Percentiles rank a stretch among this genome's conserved stretches.
These are phyloP conservation scores for Phaseolus lunatus DNA, from an alignment of 306 rosid species.

Conservation along the genomic window DNA sequence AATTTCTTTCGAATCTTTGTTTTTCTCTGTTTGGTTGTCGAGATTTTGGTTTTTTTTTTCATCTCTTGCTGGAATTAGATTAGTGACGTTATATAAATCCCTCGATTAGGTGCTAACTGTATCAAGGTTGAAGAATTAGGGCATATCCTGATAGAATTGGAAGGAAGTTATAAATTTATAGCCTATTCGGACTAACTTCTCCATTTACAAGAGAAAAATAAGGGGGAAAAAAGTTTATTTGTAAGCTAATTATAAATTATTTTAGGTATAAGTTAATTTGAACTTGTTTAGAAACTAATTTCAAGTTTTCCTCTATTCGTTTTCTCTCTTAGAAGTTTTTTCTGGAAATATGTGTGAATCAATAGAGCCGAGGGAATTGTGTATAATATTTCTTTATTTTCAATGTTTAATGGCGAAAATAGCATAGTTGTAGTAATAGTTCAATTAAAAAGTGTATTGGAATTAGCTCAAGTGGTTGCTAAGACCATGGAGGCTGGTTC, in stretches of 20 bases:
- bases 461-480: conserved; percentile 3
- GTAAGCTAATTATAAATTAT: no score
- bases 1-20: background rate
- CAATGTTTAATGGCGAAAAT: background rate
- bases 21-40: background rate
- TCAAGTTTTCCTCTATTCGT: no score
- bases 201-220: no score
- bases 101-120: background rate
- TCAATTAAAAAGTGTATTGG: background rate
- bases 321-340: no score
- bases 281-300: no score
- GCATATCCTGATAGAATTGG: background rate
- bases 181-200: no score
- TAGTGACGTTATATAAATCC: background rate
- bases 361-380: background rate
- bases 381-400: conserved; percentile 1
- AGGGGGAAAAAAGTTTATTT: no score
- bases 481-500: background rate
- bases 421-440: background rate
- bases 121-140: conserved; percentile 2
- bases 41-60: background rate
- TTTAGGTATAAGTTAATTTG: no score
- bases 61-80: background rate
- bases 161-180: background rate
- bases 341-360: background rate